Base-by-base conservation (phyloP, 2,329 filamentous ascomycete species). In the Diplodia intermedia region DNA sequence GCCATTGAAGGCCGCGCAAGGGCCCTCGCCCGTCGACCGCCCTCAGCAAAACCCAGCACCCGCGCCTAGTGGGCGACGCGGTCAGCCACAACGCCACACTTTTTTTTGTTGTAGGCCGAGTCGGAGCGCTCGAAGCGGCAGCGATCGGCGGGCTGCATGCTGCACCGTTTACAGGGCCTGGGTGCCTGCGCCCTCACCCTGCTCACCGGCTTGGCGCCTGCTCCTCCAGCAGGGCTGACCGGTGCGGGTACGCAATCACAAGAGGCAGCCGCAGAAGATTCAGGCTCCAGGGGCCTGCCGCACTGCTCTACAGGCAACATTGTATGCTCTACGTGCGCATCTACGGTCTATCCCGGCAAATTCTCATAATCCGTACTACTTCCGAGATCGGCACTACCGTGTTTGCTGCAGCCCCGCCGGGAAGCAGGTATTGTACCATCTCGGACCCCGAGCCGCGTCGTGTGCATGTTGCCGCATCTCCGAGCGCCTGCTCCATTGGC, bases 1-100 rank as follows among this genome's bases (percentile, higher is more conserved):
- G 31, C 54, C 33, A 40, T 38, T 7, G 33, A n/a, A 8, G 33
- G 15, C 33, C 4, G 56, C 36, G 26, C 53, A 31, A 14, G n/a
- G 53, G 8, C 53, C 53, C 9, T 18, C 52, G 52, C 52, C 52
- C 52, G 26, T 15, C 52, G 52, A 18, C 23, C 31, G 36, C n/a
- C 53, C 43, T 47, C 43, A 47, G 18, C 43, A 47, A 15, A 40
- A 57, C 14, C 56, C 56, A 43, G 20, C 36, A 29, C 8, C 31
- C 20, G 56, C 23, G 20, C 56, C 38, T 23, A 20, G 43, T 47
- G 38, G 20, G 14, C 56, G 12, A 26, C 38, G 36, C 54, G 26
- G 18, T 29, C 26, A 62, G 57, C 57, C 57, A 62, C 57, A 62
- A 9, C 57, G 57, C 57, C 57, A 49, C 57, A 49, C 57, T 62